phyloP scores from a whole-genome alignment of 1,284 basidiomycete genomes.

The Retiboletus flavoniger region DNA sequence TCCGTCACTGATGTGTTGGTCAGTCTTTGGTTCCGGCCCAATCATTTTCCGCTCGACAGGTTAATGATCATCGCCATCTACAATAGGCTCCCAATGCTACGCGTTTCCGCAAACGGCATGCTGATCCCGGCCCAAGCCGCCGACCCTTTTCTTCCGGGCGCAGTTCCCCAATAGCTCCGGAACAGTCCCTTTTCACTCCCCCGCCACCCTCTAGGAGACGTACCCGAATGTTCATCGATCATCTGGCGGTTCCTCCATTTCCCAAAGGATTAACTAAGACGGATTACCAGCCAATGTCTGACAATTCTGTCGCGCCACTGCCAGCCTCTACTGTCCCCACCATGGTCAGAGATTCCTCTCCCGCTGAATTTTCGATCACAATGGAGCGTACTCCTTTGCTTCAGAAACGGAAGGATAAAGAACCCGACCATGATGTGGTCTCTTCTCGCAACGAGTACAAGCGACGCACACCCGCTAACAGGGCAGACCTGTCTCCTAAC shows the following conservation, averaged over 20 bases:
- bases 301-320: background rate
- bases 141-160: background rate
- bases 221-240: constrained; percentile 11
- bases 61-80: constrained; percentile 2
- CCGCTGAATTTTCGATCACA: background rate
- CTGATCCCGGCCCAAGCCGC: constrained; percentile 9
- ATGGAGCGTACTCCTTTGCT: background rate
- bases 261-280: constrained; percentile 23
- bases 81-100: constrained; percentile 7
- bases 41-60: background rate
- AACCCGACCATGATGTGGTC: constrained; percentile 13
- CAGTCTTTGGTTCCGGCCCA: constrained; percentile 14
- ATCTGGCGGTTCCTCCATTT: constrained; percentile 23
- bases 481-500: background rate
- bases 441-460: constrained; percentile 2
- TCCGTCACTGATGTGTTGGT: constrained; percentile 16
- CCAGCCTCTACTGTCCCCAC: background rate
- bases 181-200: constrained; percentile 34
- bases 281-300: constrained; percentile 18
- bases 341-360: background rate
- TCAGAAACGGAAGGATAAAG: constrained; percentile 23
- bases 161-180: constrained; percentile 12
- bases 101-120: background rate
- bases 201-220: constrained; percentile 18
- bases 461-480: background rate